A percentile compares a stretch with the other conserved stretches of the same genome.
These are phyloP conservation scores for Fragaria vesca DNA, from an alignment of 306 rosid genomes.

Conservation along the genomic window DNA sequence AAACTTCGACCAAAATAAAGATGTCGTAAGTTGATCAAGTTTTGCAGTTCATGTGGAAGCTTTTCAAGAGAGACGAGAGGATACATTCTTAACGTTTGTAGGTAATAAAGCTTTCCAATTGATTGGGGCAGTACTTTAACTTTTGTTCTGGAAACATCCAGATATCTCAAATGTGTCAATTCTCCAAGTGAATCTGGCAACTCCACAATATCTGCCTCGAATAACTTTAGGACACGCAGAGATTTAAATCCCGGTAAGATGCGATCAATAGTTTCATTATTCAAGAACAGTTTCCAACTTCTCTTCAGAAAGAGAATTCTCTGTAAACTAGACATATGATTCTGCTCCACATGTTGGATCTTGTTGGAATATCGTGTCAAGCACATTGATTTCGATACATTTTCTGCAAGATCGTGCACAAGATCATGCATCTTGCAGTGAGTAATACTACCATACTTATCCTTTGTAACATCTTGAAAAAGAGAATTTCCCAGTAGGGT, in stretches of 20 bases:
- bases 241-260: background rate
- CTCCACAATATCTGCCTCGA: background rate
- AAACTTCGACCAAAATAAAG: background rate
- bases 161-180: conserved; percentile 13
- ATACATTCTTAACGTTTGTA: background rate
- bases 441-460: background rate
- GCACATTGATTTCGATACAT: background rate
- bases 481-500: background rate
- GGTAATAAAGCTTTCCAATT: background rate
- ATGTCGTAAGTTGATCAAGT: background rate
- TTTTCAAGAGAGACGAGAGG: background rate
- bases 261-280: background rate
- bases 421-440: background rate
- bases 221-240: conserved; percentile 12
- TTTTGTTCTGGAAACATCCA: conserved; percentile 3
- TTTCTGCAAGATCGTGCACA: background rate
- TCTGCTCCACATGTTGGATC: no score
- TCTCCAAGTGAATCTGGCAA: conserved; percentile 4
- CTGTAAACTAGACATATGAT: no score
- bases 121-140: background rate
- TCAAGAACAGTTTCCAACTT: background rate
- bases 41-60: background rate
- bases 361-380: background rate
- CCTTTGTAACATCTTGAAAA: background rate
- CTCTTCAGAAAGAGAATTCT: no score